Percentiles rank a stretch among this genome's conserved stretches.
These are phyloP conservation scores for Sporothrix phasma DNA, from an alignment of 2,329 filamentous ascomycete species.

Conservation along the genomic window DNA sequence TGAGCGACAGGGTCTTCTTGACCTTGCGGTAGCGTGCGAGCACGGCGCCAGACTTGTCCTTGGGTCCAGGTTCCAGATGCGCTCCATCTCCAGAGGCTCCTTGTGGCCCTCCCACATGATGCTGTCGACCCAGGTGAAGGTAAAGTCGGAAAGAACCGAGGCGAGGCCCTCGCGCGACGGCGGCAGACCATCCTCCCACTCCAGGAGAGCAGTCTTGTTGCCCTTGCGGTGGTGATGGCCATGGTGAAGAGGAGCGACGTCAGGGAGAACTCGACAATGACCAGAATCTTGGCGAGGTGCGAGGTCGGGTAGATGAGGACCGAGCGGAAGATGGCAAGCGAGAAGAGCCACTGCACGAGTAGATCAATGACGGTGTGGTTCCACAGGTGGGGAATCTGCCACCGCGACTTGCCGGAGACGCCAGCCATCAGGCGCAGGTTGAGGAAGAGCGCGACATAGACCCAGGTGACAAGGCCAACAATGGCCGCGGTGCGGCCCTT, in stretches of 20 bases:
- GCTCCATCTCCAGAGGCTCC: slow-evolving; percentile 67
- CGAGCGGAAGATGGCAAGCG: slow-evolving; percentile 71
- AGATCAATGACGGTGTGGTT: slow-evolving; percentile 84
- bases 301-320: slow-evolving; percentile 68
- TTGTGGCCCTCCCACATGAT: slow-evolving; percentile 86
- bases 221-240: slow-evolving; percentile 78
- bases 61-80: slow-evolving; percentile 87
- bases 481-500: slow-evolving; percentile 44
- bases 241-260: slow-evolving; percentile 65
- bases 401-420: slow-evolving; percentile 54
- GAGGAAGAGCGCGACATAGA: slow-evolving; percentile 67
- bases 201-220: slow-evolving; percentile 77
- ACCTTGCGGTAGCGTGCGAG: slow-evolving; percentile 75
- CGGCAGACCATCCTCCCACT: slow-evolving; percentile 80
- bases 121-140: slow-evolving; percentile 83
- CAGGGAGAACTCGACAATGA: slow-evolving; percentile 65
- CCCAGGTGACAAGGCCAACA: slow-evolving; percentile 63
- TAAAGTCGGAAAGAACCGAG: slow-evolving; percentile 77
- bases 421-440: slow-evolving; percentile 49
- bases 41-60: slow-evolving; percentile 76
- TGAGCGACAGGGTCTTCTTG: slow-evolving; percentile 69
- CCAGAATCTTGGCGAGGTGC: slow-evolving; percentile 49
- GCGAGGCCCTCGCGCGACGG: slow-evolving; percentile 81
- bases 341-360: slow-evolving; percentile 73
- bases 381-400: slow-evolving; percentile 67